Evolutionary conservation across 441 rosid genomes (phyloP), one percentile per base, ranked within the genome.

Genomic region (Theobroma grandiflorum): DNA sequence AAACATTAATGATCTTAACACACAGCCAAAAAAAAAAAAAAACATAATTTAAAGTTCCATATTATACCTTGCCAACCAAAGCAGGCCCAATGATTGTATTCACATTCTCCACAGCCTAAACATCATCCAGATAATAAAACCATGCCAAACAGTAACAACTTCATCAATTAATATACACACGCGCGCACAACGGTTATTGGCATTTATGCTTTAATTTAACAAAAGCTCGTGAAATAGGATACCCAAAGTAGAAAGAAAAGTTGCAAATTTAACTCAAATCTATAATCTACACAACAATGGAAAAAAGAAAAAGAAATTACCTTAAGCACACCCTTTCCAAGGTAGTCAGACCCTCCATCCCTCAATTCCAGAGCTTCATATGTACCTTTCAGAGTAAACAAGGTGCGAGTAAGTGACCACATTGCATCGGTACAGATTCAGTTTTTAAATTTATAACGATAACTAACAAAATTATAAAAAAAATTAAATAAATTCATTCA

Each of bases 321-420:
- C 89, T 86, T 88, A 59, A 78, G 73, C 43, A 88, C 91, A 79
- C 89, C 91, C 73, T 86, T 88, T 38, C 91, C 91, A 12, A 85
- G 88, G 78, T 86, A 88, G 74, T 88, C 91, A 74, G 86, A 82
- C 65, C 91, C 88, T 4, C 89, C 89, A 75, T 88, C 91, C 72
- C 88, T 85, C 84, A 88, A 66, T 57, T 88, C 89, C n/a, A 86
- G 79, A 9, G 91, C 89, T 82, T 88, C 89, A 62, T 88, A 86
- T 61, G 85, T n/a, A 61, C 91, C 91, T 86, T 57, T 78, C 35
- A 37, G 33, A 42, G 4, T 49, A 71, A 79, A 77, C 42, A 49
- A 69, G 31, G 35, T 2, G 67, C 26, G 33, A 3, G 4, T 69
- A 43, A 74, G 61, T 57, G 22, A 78, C 43, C 4, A 68, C 26